Evolutionary conservation across 176 grass and related monocot species (phyloP).

Genomic region (Phoenix dactylifera): DNA sequence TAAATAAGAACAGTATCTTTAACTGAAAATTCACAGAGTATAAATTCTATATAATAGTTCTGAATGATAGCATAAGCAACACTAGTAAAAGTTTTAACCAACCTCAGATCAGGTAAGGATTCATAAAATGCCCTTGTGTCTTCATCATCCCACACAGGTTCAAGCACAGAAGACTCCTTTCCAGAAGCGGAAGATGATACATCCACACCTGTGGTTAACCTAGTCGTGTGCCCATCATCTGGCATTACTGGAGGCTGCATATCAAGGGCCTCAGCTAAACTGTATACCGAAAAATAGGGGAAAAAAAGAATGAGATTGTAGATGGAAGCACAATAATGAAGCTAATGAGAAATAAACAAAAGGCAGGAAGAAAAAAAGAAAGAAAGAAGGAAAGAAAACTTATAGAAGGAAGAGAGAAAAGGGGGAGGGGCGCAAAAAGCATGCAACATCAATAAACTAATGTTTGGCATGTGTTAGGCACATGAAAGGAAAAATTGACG

Average conservation of each 20-base stretch:
- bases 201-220: constrained; percentile 76
- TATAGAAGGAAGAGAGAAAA: too few species aligned
- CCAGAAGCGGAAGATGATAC: constrained; percentile 29
- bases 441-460: too few species aligned
- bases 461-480: too few species aligned
- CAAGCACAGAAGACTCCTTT: constrained; percentile 68
- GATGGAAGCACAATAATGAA: neutral
- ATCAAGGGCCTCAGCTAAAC: constrained; percentile 93
- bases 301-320: neutral
- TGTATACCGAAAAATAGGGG: constrained; percentile 14
- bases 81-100: constrained; percentile 7
- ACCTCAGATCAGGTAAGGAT: constrained; percentile 96
- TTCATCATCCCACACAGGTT: constrained; percentile 98
- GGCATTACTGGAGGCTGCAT: constrained; percentile 95
- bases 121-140: constrained; percentile 98
- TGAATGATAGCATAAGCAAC: neutral
- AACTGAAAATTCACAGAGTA: too few species aligned
- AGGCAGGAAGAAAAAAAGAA: too few species aligned
- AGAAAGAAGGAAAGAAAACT: too few species aligned
- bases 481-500: too few species aligned
- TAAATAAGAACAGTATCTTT: constrained; percentile 3
- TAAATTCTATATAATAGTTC: too few species aligned
- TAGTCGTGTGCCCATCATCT: constrained; percentile 89
- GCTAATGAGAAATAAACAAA: too few species aligned
- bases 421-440: too few species aligned